phyloP scores from a whole-genome alignment of 495 filamentous ascomycete species.

The Cetradonia linearis region DNA sequence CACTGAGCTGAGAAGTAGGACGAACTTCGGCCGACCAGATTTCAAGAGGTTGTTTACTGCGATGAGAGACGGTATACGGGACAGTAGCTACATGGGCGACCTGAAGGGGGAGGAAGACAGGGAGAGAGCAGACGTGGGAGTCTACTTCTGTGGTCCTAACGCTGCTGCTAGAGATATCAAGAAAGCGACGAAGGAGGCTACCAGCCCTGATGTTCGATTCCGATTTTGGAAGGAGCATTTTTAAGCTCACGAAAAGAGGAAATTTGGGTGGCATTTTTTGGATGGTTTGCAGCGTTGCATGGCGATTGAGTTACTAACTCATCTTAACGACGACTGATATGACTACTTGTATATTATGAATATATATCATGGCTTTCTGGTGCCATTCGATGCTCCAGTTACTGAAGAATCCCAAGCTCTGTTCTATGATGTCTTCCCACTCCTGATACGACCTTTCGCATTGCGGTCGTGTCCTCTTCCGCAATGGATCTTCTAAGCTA shows the following conservation, averaged over 20 bases:
- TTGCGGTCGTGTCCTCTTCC: too few species aligned
- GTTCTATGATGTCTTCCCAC: neutral
- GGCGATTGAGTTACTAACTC: neutral
- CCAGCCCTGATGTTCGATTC: slow-evolving; percentile 71
- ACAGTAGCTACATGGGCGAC: slow-evolving; percentile 75
- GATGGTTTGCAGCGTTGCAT: neutral
- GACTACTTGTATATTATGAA: neutral
- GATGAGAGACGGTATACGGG: slow-evolving; percentile 79
- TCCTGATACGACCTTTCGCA: too few species aligned
- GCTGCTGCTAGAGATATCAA: slow-evolving; percentile 75
- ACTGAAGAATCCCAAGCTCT: neutral
- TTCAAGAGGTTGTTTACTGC: slow-evolving; percentile 70
- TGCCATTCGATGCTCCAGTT: neutral
- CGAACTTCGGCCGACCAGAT: slow-evolving; percentile 93
- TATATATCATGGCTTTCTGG: neutral
- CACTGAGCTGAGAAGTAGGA: slow-evolving; percentile 78
- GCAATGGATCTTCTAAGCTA: too few species aligned
- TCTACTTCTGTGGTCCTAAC: slow-evolving; percentile 93
- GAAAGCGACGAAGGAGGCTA: slow-evolving; percentile 61
- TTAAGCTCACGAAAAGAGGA: slow-evolving; percentile 10
- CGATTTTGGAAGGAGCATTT: slow-evolving; percentile 99
- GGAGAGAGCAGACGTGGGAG: slow-evolving; percentile 71
- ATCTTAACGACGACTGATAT: neutral
- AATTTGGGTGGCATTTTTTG: neutral
- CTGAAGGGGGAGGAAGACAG: slow-evolving; percentile 46